Evolutionary conservation across 2,329 filamentous ascomycete genomes (phyloP).

Genomic region (Tolypocladium sp.): DNA sequence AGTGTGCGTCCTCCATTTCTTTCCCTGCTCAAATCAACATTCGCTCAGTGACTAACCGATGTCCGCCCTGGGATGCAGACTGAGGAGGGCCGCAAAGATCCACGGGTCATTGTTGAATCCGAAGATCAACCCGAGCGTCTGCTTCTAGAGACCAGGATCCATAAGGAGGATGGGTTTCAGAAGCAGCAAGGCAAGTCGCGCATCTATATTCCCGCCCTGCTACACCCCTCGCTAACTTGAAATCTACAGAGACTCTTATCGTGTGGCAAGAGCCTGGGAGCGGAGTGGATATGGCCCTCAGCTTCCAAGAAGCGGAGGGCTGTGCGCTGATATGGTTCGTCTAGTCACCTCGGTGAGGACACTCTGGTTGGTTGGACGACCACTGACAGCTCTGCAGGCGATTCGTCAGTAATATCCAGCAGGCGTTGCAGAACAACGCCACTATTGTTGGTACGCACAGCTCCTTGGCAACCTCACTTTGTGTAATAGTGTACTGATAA

Average conservation of each 20-base stretch:
- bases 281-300: slow-evolving; percentile 92
- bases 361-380: neutral
- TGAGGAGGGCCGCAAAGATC: slow-evolving; percentile 63
- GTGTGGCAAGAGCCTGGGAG: slow-evolving; percentile 87
- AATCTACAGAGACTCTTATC: slow-evolving; percentile 75
- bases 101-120: slow-evolving; percentile 82
- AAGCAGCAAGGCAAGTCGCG: slow-evolving; percentile 77
- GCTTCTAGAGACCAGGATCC: slow-evolving; percentile 81
- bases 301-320: slow-evolving; percentile 94
- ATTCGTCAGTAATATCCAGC: slow-evolving; percentile 81
- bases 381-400: slow-evolving; percentile 50
- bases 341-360: neutral
- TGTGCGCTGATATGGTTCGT: slow-evolving; percentile 82
- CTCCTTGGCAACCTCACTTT: neutral
- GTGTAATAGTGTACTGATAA: neutral
- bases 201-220: slow-evolving; percentile 3
- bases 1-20: slow-evolving; percentile 47
- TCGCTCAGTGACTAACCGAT: neutral
- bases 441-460: neutral
- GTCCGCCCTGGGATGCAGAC: slow-evolving; percentile 24
- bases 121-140: slow-evolving; percentile 82
- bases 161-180: slow-evolving; percentile 92
- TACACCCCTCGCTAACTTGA: slow-evolving; percentile 14
- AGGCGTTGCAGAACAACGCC: slow-evolving; percentile 49
- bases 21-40: neutral